Evolutionary conservation across 306 rosid genomes (phyloP).

Genomic region (Cercis canadensis): DNA sequence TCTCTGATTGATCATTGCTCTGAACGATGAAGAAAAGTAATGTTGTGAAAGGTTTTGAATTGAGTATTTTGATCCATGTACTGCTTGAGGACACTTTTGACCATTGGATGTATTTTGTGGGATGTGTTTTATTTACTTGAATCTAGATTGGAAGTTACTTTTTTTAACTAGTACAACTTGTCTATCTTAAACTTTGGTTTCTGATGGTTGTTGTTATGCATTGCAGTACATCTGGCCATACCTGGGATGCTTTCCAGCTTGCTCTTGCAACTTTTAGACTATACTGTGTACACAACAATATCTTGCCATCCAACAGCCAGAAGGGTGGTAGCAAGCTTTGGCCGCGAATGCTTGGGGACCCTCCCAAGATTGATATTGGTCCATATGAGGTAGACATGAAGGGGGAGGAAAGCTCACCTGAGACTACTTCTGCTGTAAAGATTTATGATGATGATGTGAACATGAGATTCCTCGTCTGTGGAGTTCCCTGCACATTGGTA

Average conservation of each 20-base stretch:
- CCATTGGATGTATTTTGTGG: slow-evolving; percentile 19
- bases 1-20: slow-evolving; percentile 2
- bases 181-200: slow-evolving; percentile 8
- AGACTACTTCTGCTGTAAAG: slow-evolving; percentile 65
- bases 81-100: slow-evolving; percentile 4
- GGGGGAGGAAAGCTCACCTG: slow-evolving; percentile 69
- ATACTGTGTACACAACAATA: slow-evolving; percentile 61
- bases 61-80: slow-evolving; percentile 23
- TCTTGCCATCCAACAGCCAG: slow-evolving; percentile 45
- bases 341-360: slow-evolving; percentile 83
- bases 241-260: slow-evolving; percentile 99
- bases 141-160: slow-evolving; percentile 30
- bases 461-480: slow-evolving; percentile 86
- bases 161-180: slow-evolving; percentile 27
- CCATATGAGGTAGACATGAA: slow-evolving; percentile 61
- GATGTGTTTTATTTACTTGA: slow-evolving; percentile 20
- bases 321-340: slow-evolving; percentile 54
- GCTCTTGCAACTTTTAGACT: slow-evolving; percentile 85
- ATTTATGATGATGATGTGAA: slow-evolving; percentile 79
- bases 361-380: slow-evolving; percentile 58
- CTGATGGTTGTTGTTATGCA: slow-evolving; percentile 39
- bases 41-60: not conserved
- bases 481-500: slow-evolving; percentile 71
- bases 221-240: slow-evolving; percentile 85
- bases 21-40: slow-evolving; percentile 9